Conservation (phyloP, 106 monocot species). For the Dactylorhiza incarnata region DNA sequence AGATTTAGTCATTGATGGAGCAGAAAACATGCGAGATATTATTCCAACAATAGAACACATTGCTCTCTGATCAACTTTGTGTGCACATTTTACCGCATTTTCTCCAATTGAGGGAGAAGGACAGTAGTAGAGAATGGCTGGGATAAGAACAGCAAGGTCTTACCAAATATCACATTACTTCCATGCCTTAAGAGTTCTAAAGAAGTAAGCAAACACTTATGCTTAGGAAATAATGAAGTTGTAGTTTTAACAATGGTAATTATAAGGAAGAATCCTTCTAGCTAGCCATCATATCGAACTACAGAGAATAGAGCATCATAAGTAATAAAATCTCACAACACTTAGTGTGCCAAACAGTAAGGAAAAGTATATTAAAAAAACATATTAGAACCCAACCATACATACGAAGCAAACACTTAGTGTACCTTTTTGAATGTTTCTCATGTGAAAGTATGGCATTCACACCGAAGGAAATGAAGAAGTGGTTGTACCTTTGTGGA, state of each 20-base stretch:
- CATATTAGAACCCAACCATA: not conserved
- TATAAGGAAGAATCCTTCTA: not conserved
- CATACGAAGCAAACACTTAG: no score
- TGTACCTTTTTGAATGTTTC: no score
- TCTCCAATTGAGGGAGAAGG: not conserved
- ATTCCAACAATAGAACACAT: not conserved
- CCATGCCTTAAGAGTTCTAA: slow-evolving; percentile 17
- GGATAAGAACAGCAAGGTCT: slow-evolving; percentile 8
- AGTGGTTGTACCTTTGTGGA: no score
- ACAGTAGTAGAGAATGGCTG: slow-evolving; percentile 7
- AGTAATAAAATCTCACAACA: slow-evolving; percentile 2
- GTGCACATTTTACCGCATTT: not conserved
- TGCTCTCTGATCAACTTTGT: slow-evolving; percentile 1
- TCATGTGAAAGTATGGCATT: no score
- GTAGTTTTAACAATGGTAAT: slow-evolving; percentile 21
- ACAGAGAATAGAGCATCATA: not conserved
- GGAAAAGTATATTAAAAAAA: not conserved
- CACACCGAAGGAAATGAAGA: no score
- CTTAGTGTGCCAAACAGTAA: not conserved
- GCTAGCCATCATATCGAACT: not conserved
- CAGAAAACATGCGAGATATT: not conserved
- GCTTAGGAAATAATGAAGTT: slow-evolving; percentile 6
- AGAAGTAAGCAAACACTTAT: slow-evolving; percentile 16
- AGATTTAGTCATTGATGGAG: not conserved
- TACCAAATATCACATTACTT: slow-evolving; percentile 9